phyloP scores from a whole-genome alignment of 176 grass and related monocot genomes.

The Aegilops umbellulata region DNA sequence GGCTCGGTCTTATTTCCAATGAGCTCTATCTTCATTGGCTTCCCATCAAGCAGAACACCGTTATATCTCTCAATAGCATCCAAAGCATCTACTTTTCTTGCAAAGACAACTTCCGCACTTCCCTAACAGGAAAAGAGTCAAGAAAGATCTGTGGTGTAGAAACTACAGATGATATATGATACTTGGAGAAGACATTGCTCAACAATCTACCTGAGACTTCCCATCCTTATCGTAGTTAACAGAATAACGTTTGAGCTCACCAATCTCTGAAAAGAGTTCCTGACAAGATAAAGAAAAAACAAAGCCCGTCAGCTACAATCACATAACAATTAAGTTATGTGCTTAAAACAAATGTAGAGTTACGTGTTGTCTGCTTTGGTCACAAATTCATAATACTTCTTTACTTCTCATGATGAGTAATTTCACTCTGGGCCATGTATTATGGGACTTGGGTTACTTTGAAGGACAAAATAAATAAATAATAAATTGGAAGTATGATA shows the following conservation, averaged over 20 bases:
- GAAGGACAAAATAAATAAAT: not conserved
- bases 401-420: not conserved
- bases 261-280: conserved; percentile 89
- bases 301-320: conserved; percentile 19
- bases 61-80: conserved; percentile 79
- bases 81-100: conserved; percentile 76
- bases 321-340: not conserved
- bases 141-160: not conserved
- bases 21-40: conserved; percentile 81
- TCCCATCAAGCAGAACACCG: conserved; percentile 86
- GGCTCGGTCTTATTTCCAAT: conserved; percentile 60
- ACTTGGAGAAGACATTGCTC: not conserved
- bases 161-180: conserved; percentile 15
- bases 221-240: conserved; percentile 84
- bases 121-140: conserved; percentile 47
- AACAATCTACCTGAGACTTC: conserved; percentile 63
- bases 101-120: conserved; percentile 82
- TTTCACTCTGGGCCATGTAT: not conserved
- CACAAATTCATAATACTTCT: not conserved
- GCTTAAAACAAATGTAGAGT: conserved; percentile 2
- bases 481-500: no score
- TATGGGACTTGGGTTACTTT: not conserved
- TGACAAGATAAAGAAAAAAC: conserved; percentile 34
- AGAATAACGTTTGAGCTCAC: conserved; percentile 80
- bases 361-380: not conserved